Percentiles rank a stretch among this genome's conserved stretches.
Evolutionary conservation across 148 eudicot genomes (phyloP).

Genomic region (Rhododendron molle): DNA sequence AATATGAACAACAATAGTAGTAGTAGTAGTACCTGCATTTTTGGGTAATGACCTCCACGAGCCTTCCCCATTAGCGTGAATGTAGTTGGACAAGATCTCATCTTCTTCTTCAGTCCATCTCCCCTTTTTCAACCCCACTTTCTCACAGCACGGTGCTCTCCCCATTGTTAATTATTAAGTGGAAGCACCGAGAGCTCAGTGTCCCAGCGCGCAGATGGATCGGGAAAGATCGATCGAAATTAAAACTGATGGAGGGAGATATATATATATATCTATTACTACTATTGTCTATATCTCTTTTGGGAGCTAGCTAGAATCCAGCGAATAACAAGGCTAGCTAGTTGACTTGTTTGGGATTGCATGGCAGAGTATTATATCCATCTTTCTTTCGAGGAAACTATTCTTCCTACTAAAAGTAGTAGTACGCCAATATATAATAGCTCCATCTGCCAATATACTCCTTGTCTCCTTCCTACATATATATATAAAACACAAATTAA

Average conservation of each 20-base stretch:
- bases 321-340: background rate
- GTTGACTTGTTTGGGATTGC: background rate
- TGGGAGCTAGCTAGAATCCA: background rate
- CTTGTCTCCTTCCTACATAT: no score
- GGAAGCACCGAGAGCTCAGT: no score
- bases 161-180: slow-evolving; percentile 36
- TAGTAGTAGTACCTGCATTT: slow-evolving; percentile 56
- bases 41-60: slow-evolving; percentile 90
- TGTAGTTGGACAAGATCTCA: slow-evolving; percentile 48
- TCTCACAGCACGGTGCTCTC: slow-evolving; percentile 88
- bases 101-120: slow-evolving; percentile 88
- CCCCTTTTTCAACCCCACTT: slow-evolving; percentile 69
- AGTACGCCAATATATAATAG: no score
- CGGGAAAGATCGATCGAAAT: background rate
- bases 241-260: no score
- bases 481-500: no score
- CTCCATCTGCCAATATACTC: no score
- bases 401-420: no score
- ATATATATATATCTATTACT: no score
- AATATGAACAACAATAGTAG: no score
- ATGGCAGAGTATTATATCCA: no score
- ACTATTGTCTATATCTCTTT: background rate
- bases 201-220: no score
- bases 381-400: no score
- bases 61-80: slow-evolving; percentile 69